Base-by-base conservation (phyloP, 1,139 yeast species). In the Pichia sp. region DNA sequence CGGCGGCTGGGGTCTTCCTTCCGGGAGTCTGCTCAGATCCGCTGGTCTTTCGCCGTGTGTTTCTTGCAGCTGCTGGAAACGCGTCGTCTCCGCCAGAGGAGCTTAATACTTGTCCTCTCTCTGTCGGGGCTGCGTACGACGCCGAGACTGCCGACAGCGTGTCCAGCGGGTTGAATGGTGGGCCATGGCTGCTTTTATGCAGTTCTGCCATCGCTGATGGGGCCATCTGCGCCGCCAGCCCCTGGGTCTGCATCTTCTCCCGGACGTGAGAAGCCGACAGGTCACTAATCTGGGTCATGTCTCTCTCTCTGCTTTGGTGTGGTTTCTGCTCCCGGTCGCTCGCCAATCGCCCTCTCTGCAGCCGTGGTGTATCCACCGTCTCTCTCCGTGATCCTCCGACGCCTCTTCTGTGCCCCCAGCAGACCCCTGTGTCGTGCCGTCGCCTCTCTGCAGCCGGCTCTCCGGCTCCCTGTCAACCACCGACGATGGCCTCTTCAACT, bases 231-330 rank as follows among this genome's bases (percentile, higher is more conserved):
- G 37, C 23, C 28, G 28, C 19, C 42, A 40, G 23, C 9, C 28
- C 23, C 42, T 9, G 22, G 13, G 3, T 4, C 31, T 42, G 31
- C 45, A 30, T 12, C 13, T 21, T 37, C 9, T 16, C 16, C 6
- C 16, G 22, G 10, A 44, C 46, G 36, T 44, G 19, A 19, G 28
- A 28, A 44, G 22, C 26, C 22, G 46, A 44, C 26, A 30, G 7
- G 26, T 44, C 46, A 44, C 39, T 44, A 30, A 30, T 16, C 16
- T 30, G 46, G 34, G 46, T 44, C 23, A 19, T 22, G n/a, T 8
- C 10, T 34, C 5, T n/a, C 39, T n/a, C 12, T 13, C 26, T 7
- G 22, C 25, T 13, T 7, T 3, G 16, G 30, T 21, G 12, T 41
- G 28, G 28, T 6, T 9, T 25, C 28, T 25, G 6, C 9, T 9